Evolutionary conservation across 345 rosid genomes (phyloP).

Genomic region (Salix viminalis): DNA sequence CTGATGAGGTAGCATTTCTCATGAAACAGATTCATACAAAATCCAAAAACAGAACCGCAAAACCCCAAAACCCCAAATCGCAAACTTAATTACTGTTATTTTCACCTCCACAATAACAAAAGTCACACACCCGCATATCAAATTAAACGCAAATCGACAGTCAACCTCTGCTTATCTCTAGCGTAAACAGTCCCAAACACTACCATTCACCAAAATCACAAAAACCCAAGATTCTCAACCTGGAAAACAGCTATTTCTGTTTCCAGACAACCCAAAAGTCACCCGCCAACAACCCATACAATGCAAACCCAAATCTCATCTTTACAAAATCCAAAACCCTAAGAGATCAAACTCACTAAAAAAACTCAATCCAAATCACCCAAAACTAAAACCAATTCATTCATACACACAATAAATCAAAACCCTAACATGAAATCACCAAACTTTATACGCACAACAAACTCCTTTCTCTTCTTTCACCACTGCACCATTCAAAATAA

Average conservation of each 20-base stretch:
- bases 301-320: constrained; percentile 65
- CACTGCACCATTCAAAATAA: constrained; percentile 37
- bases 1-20: constrained; percentile 79
- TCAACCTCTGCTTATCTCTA: constrained; percentile 14
- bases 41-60: constrained; percentile 23
- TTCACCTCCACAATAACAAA: constrained; percentile 28
- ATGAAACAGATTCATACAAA: constrained; percentile 44
- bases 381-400: constrained; percentile 18
- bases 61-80: constrained; percentile 17
- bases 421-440: constrained; percentile 59
- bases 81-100: constrained; percentile 35
- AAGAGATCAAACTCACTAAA: constrained; percentile 43
- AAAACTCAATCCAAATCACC: constrained; percentile 25
- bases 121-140: constrained; percentile 27
- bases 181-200: not conserved
- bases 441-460: constrained; percentile 11
- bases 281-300: constrained; percentile 35
- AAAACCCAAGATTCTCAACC: not conserved
- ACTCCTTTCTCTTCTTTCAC: constrained; percentile 23
- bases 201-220: constrained; percentile 5
- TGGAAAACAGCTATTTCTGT: constrained; percentile 18
- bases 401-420: constrained; percentile 28
- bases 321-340: constrained; percentile 53
- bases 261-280: constrained; percentile 28
- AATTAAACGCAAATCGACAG: constrained; percentile 10